Evolutionary conservation across 768 basidiomycete genomes (phyloP).

Genomic region (Suillus placidus): DNA sequence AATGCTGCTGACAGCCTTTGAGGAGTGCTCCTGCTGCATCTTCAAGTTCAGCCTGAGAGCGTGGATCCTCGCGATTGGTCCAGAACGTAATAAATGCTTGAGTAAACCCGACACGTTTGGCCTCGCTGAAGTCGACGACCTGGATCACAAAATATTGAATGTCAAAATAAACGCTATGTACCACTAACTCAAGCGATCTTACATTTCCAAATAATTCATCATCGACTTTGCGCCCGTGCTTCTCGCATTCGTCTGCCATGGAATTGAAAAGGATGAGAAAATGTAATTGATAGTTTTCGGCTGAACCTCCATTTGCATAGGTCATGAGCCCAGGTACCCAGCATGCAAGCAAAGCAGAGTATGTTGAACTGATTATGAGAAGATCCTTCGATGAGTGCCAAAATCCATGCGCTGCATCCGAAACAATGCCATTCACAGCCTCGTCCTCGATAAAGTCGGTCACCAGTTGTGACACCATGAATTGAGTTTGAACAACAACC

Average conservation of each 20-base stretch:
- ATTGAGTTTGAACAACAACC: conserved; percentile 30
- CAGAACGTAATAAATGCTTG: conserved; percentile 31
- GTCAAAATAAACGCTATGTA: not conserved
- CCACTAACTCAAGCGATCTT: not conserved
- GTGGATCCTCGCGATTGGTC: conserved; percentile 3
- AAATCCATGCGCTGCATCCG: conserved; percentile 40
- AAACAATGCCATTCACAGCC: conserved; percentile 34
- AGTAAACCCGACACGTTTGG: conserved; percentile 34
- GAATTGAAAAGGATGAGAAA: too few species aligned
- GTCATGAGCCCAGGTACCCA: conserved; percentile 35
- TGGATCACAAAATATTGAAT: conserved; percentile 10
- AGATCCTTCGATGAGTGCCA: conserved; percentile 31
- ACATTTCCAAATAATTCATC: conserved; percentile 19
- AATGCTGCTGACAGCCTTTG: conserved; percentile 37
- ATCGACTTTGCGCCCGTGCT: not conserved
- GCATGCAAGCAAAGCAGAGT: conserved; percentile 27
- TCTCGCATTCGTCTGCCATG: conserved; percentile 19
- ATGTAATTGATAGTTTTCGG: too few species aligned
- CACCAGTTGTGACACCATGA: conserved; percentile 34
- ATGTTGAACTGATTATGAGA: conserved; percentile 36
- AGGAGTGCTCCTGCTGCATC: conserved; percentile 21
- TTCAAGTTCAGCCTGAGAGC: conserved; percentile 21
- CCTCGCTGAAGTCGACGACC: conserved; percentile 41
- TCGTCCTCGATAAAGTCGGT: conserved; percentile 19
- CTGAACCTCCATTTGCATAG: too few species aligned